Percentiles rank a stretch among this genome's conserved stretches.
Conservation (phyloP, 257 asterid species). For the Nicotiana benthamiana region DNA sequence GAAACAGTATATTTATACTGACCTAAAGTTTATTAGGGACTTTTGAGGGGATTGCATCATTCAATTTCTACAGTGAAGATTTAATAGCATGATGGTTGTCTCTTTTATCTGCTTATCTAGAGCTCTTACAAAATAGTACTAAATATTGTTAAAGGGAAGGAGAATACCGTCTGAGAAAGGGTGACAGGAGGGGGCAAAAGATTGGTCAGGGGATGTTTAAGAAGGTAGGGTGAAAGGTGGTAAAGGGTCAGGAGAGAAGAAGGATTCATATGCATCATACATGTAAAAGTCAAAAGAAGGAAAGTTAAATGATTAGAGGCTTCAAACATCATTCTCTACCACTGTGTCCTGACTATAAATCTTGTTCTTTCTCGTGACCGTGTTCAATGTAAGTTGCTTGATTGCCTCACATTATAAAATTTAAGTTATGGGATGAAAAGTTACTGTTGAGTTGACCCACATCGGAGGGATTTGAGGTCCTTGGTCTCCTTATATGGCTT, state of each 20-base stretch:
- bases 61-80: neutral
- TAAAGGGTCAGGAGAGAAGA: neutral
- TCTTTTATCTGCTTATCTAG: neutral
- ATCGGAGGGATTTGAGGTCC: too few species aligned
- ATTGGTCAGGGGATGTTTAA: neutral
- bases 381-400: neutral
- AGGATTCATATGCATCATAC: neutral
- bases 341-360: neutral
- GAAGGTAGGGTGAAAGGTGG: neutral
- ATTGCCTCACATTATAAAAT: neutral
- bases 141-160: neutral
- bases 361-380: neutral
- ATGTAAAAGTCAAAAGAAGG: neutral
- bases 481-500: too few species aligned
- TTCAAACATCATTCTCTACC: neutral
- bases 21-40: neutral
- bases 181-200: neutral
- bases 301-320: neutral
- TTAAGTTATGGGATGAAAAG: neutral
- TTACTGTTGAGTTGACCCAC: too few species aligned
- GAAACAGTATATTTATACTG: neutral
- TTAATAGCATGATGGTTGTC: neutral
- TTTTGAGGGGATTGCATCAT: neutral
- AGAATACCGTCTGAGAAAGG: neutral
- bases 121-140: neutral